Conservation (phyloP, 352 stramenopile species). For the Phytopythium oedochilum region DNA sequence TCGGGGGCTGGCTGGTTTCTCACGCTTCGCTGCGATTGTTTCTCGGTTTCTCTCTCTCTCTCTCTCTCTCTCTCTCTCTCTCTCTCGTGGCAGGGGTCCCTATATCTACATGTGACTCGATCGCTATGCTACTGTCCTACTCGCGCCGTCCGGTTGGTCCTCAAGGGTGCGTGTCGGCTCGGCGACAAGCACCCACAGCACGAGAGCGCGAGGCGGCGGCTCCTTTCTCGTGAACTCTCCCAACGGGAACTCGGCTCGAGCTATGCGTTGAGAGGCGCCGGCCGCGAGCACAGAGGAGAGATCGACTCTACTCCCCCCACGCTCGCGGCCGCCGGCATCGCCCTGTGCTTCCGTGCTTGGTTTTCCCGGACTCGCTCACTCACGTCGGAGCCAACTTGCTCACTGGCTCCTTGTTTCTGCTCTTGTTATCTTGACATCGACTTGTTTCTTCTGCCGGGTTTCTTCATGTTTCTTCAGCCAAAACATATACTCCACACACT, state of each 20-base stretch:
- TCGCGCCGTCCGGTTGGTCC: not conserved
- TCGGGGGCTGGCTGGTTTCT: too few relatives aligned
- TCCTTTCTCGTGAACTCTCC: too few relatives aligned
- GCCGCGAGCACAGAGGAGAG: too few relatives aligned
- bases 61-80: not conserved
- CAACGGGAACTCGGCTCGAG: not conserved
- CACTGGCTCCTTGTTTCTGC: constrained; percentile 11
- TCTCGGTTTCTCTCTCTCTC: not conserved
- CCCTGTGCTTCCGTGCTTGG: constrained; percentile 11
- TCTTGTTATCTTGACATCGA: constrained; percentile 23
- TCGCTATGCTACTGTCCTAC: not conserved
- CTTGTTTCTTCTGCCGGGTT: constrained; percentile 4
- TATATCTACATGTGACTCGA: too few relatives aligned
- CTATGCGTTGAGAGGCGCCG: not conserved
- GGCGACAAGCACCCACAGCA: not conserved
- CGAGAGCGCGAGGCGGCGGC: too few relatives aligned
- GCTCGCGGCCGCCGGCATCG: not conserved
- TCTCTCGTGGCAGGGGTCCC: too few relatives aligned
- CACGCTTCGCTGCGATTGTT: not conserved
- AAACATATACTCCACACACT: constrained; percentile 37
- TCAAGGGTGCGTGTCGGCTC: not conserved
- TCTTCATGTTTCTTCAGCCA: constrained; percentile 45
- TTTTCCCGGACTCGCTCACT: not conserved
- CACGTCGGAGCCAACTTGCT: not conserved
- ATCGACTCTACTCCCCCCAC: too few relatives aligned